Conservation (phyloP, 2,329 filamentous ascomycete genomes). For the Aspergillus brasiliensis region DNA sequence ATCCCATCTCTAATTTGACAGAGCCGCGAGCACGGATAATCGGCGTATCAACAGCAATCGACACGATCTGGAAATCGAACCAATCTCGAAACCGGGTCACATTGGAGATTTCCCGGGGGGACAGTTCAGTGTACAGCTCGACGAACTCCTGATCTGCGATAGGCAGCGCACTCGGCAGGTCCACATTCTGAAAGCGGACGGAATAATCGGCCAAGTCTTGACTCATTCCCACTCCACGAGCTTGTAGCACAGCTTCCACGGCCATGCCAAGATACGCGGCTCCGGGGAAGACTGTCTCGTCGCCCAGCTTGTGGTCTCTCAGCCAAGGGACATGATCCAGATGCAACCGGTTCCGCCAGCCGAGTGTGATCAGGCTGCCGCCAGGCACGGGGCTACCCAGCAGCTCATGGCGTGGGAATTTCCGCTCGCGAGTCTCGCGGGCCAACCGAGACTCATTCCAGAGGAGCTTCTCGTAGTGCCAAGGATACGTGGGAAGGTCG, state of each 20-base stretch:
- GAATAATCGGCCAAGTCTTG: not conserved
- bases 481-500: constrained; percentile 6
- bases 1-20: not conserved
- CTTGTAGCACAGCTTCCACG: not conserved
- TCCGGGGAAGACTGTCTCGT: not conserved
- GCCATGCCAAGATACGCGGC: not conserved
- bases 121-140: not conserved
- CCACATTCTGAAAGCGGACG: not conserved
- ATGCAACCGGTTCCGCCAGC: constrained; percentile 26
- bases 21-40: not conserved
- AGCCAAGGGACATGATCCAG: constrained; percentile 42
- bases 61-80: not conserved
- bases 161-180: not conserved
- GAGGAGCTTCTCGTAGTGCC: constrained; percentile 2
- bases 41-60: not conserved
- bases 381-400: constrained; percentile 28
- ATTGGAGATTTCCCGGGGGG: not conserved
- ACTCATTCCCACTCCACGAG: not conserved
- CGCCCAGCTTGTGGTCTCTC: constrained; percentile 29
- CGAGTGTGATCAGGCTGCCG: constrained; percentile 27
- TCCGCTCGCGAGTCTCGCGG: not conserved
- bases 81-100: not conserved
- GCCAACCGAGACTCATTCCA: constrained; percentile 2
- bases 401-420: constrained; percentile 20
- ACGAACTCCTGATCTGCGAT: not conserved